Evolutionary conservation across 495 filamentous ascomycete species (phyloP), one percentile per base, ranked within the genome.

Genomic region (Xylaria castorea): DNA sequence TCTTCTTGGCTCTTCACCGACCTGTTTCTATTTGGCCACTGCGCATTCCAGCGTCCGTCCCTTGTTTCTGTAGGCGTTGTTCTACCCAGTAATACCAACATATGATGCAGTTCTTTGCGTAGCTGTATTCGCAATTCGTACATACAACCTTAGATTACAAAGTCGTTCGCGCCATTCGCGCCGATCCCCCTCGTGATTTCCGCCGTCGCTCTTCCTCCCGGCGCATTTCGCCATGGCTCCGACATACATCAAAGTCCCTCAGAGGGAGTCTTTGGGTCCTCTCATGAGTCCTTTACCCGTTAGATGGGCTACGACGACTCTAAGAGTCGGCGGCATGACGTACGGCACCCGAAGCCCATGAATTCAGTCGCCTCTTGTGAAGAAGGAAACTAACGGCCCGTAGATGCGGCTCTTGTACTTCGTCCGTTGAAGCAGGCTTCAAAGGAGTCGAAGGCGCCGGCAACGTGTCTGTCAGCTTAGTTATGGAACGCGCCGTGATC

Each of bases 251-350:
- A 79, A 82, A 68, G 81, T 88, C 68, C 81, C 84, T n/a, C 50
- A 79, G n/a, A 74, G 78, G 77, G 83, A 82, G 34, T 50, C 74
- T 9, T 63, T 68, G 46, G 70, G 71, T 38, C 74, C 77, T 44
- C 79, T 79, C 9, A 73, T 6, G 36, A 80, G 67, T 74, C 81
- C 77, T 71, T 75, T 71, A 53, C 83, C 81, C 79, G 83, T 64
- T 87, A 91, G 78, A 92, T 94, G 92, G 78, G 93, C 94, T 8
- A 97, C 93, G n/a, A 98, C 95, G 36, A 97, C 93, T 5, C 83
- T 98, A 67, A 92, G 89, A 79, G 92, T 97, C 36, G 93, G 91
- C 71, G 95, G 95, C 68, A 98, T 98, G 95, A 98, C 95, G 77
- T 87, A 82, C n/a, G 76, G 53, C n/a, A 38, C 68, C 44, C 9